phyloP scores from a whole-genome alignment of 2,329 filamentous ascomycete species.

The Fonsecaea erecta region DNA sequence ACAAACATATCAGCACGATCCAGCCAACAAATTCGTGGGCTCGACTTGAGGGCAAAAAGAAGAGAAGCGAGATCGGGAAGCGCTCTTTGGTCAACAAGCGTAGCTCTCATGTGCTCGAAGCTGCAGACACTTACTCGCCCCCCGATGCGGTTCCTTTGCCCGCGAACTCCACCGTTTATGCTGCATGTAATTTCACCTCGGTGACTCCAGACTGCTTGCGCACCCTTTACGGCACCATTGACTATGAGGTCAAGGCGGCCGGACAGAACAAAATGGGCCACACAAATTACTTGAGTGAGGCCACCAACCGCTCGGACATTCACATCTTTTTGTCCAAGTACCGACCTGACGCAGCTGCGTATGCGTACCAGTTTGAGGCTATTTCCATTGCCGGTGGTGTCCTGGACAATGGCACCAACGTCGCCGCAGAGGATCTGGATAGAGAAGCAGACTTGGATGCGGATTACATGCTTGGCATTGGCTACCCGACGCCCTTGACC shows the following conservation, averaged over 20 bases:
- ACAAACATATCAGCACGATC: constrained; percentile 34
- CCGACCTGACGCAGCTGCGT: constrained; percentile 44
- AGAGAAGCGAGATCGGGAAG: constrained; percentile 23
- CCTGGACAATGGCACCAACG: constrained; percentile 32
- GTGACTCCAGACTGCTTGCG: constrained; percentile 60
- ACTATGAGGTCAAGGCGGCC: constrained; percentile 54
- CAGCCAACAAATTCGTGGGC: constrained; percentile 35
- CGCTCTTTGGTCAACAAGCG: constrained; percentile 15
- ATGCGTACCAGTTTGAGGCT: constrained; percentile 42
- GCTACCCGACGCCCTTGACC: constrained; percentile 50
- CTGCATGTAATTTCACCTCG: constrained; percentile 57
- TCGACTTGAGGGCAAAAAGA: constrained; percentile 20
- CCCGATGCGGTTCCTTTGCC: constrained; percentile 20
- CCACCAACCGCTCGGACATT: constrained; percentile 52
- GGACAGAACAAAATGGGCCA: constrained; percentile 52
- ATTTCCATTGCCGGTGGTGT: constrained; percentile 43
- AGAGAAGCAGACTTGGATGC: constrained; percentile 33
- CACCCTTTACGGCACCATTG: constrained; percentile 59
- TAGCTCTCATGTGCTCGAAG: constrained; percentile 20
- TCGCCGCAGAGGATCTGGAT: constrained; percentile 22
- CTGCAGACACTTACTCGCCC: constrained; percentile 23
- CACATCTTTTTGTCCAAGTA: constrained; percentile 46
- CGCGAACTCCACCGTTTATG: constrained; percentile 39
- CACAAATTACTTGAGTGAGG: constrained; percentile 54
- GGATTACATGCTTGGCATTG: constrained; percentile 34